Evolutionary conservation across 208 protist species (phyloP).

Genomic region (Wallacemonas sp.): DNA sequence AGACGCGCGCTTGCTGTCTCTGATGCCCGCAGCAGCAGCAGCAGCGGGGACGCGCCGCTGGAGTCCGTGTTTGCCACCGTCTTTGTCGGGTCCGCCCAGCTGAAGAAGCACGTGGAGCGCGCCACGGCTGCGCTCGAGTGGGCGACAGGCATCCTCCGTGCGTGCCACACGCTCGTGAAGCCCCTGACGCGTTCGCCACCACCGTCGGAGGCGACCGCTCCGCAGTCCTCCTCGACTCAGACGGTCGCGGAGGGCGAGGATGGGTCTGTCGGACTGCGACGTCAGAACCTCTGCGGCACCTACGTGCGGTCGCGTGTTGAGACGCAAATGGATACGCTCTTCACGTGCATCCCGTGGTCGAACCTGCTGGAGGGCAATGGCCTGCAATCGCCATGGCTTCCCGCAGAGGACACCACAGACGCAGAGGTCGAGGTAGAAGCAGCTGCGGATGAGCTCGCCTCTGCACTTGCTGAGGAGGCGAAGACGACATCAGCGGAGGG

Average conservation of each 20-base stretch:
- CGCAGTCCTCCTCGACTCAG: not conserved
- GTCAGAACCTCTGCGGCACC: constrained; percentile 49
- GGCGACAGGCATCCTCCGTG: constrained; percentile 48
- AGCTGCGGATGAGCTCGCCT: not conserved
- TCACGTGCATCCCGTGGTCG: constrained; percentile 64
- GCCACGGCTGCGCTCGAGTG: constrained; percentile 62
- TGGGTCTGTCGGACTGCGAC: constrained; percentile 7
- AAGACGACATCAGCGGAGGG: too few species aligned
- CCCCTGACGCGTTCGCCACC: constrained; percentile 15
- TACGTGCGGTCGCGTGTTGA: constrained; percentile 64
- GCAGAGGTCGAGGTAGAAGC: constrained; percentile 3
- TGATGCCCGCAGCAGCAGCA: too few species aligned
- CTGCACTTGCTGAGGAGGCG: not conserved
- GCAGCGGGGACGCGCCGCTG: constrained; percentile 12
- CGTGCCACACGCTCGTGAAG: constrained; percentile 35
- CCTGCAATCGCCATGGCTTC: constrained; percentile 3
- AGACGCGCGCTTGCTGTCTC: too few species aligned
- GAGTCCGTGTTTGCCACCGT: constrained; percentile 51
- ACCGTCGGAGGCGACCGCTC: not conserved
- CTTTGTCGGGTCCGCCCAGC: constrained; percentile 41
- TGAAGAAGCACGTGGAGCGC: constrained; percentile 53
- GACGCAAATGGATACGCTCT: constrained; percentile 69
- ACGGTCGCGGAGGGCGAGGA: not conserved
- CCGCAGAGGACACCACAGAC: constrained; percentile 19
- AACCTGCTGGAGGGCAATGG: constrained; percentile 46